These are phyloP conservation scores for Penicillium lividum DNA, from an alignment of 495 filamentous ascomycete species.

Conservation along the genomic window DNA sequence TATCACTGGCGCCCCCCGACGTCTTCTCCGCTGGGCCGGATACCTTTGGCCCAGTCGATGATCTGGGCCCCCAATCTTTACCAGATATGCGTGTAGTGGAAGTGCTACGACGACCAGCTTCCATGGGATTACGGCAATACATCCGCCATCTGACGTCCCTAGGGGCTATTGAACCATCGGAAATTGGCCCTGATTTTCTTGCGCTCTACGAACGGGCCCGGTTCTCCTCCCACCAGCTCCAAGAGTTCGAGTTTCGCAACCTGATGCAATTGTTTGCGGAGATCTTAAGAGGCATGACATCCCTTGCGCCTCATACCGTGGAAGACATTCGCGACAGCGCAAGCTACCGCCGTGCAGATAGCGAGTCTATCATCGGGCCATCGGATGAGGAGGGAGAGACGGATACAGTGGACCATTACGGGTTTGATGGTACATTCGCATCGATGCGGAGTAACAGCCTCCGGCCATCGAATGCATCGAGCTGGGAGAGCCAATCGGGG, in stretches of 20 bases:
- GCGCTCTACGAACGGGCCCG: constrained; percentile 77
- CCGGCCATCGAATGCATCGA: constrained; percentile 34
- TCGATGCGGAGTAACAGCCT: constrained; percentile 34
- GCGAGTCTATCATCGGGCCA: constrained; percentile 43
- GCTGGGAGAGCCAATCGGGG: constrained; percentile 34
- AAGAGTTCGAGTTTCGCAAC: constrained; percentile 70
- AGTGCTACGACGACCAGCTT: constrained; percentile 65
- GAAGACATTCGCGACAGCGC: constrained; percentile 39
- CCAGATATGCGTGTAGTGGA: constrained; percentile 66
- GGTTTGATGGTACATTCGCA: constrained; percentile 22
- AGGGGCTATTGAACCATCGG: constrained; percentile 60
- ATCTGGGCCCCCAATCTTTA: constrained; percentile 26
- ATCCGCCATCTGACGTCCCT: constrained; percentile 67
- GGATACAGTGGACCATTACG: constrained; percentile 36
- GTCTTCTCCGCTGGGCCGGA: constrained; percentile 27
- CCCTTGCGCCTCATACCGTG: constrained; percentile 53
- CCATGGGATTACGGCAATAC: constrained; percentile 82
- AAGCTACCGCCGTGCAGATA: constrained; percentile 31
- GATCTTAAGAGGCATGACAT: constrained; percentile 72
- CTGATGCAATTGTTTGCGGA: constrained; percentile 89
- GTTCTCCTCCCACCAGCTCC: constrained; percentile 63
- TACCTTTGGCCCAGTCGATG: constrained; percentile 36
- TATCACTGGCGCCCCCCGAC: constrained; percentile 74
- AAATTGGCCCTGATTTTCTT: constrained; percentile 64
- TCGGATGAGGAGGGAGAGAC: constrained; percentile 52